Percentiles rank a stretch among this genome's conserved stretches.
Conservation (phyloP, 2,329 filamentous ascomycete genomes). For the Microsporum canis region DNA sequence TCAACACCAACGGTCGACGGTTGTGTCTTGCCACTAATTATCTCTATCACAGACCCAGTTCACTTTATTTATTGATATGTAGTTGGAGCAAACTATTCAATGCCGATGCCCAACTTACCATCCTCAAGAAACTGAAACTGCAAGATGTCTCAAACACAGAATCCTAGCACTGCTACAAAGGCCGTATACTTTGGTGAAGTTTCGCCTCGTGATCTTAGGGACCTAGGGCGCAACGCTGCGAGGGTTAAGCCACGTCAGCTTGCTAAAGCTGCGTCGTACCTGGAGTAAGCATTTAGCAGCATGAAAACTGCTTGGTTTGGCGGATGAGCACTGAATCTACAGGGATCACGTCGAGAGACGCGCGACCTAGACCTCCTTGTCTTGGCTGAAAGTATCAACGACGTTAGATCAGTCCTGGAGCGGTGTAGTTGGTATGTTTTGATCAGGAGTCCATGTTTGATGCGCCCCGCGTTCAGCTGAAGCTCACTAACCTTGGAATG, state of each 20-base stretch:
- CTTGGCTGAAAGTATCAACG: background rate
- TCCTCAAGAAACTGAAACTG: background rate
- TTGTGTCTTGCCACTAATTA: too few species aligned
- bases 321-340: background rate
- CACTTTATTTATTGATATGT: background rate
- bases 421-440: background rate
- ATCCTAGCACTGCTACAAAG: background rate
- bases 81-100: background rate
- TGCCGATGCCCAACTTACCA: background rate
- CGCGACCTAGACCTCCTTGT: background rate
- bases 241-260: slow-evolving; percentile 4
- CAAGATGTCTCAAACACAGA: background rate
- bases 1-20: too few species aligned
- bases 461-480: too few species aligned
- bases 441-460: too few species aligned
- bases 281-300: background rate
- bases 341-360: background rate
- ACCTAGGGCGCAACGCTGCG: slow-evolving; percentile 9
- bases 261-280: slow-evolving; percentile 8
- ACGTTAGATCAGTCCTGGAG: background rate
- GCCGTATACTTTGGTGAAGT: background rate
- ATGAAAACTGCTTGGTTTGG: background rate
- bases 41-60: background rate
- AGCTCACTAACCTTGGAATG: background rate
- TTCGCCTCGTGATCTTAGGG: slow-evolving; percentile 4